Base-by-base conservation (phyloP, 2,329 filamentous ascomycete species). In the Myriosclerotinia duriaeana region DNA sequence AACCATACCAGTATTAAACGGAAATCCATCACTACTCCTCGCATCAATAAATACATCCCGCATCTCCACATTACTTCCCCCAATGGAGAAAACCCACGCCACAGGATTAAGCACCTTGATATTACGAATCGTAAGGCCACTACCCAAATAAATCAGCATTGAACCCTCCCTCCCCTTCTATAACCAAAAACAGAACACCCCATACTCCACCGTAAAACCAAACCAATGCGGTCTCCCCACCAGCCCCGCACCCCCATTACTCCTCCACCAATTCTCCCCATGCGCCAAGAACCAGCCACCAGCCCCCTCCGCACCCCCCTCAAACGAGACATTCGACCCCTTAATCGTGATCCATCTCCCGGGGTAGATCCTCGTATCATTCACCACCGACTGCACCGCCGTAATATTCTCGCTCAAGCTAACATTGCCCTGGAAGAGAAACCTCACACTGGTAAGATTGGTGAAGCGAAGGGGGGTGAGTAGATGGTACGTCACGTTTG, bases 241-340 rank as follows among this genome's bases (percentile, higher is more conserved):
- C 11, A 60, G 63, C 17, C n/a, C n/a, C 11, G 22, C 30, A 53
- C 60, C 46, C n/a, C 38, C 12, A 6, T 46, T 20, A 17, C 8
- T 36, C 11, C 20, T 26, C 62, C 62, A 64, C 62, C 62, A 64
- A 6, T 30, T 64, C 53, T 64, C 62, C 20, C 62, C 62, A 38
- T 58, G 62, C 9, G 53, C 62, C 53, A 65, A 53, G n/a, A 62
- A 65, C 64, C 64, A 65, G 1, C 54, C 64, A 5, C 64, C 62
- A 4, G 6, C 9, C 4, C 8, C 5, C 5, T 42, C 40, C 22
- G 36, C 22, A 2, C n/a, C 53, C 2, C 64, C 54, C 54, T 60
- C 36, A 60, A 60, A 60, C 12, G 38, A n/a, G 15, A 65, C 36
- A 53, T 65, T 44, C 2, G 22, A 36, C 34, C 64, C 64, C 22